Conservation (phyloP, 2,329 filamentous ascomycete species). For the Diaporthe sp. region DNA sequence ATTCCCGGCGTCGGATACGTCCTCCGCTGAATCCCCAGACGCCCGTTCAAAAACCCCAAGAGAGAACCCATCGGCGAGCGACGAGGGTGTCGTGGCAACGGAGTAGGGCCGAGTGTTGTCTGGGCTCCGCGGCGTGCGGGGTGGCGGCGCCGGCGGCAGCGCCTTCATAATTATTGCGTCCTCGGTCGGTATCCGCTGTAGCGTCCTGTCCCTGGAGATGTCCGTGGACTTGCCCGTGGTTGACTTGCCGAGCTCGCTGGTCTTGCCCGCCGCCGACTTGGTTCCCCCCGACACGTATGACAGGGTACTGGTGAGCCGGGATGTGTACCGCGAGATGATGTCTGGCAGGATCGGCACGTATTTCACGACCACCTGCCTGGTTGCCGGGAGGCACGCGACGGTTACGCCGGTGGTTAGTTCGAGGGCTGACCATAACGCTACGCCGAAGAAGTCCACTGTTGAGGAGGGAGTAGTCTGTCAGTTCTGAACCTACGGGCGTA, state of each 20-base stretch:
- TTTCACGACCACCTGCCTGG: conserved; percentile 14
- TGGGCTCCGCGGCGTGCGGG: neutral
- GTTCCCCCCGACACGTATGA: neutral
- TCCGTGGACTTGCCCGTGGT: neutral
- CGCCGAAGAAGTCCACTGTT: conserved; percentile 34
- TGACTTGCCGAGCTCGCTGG: neutral
- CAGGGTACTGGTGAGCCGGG: conserved; percentile 1
- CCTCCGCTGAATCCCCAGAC: neutral
- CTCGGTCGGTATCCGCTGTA: conserved; percentile 22
- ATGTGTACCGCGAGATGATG: neutral
- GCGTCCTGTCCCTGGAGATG: conserved; percentile 4
- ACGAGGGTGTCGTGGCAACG: conserved; percentile 5
- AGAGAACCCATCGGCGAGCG: neutral
- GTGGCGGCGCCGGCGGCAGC: neutral
- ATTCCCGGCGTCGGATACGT: neutral
- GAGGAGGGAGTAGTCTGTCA: neutral
- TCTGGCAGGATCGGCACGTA: conserved; percentile 24
- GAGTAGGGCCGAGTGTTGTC: neutral
- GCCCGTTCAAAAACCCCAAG: neutral
- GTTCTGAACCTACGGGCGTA: neutral
- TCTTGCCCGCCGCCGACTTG: neutral
- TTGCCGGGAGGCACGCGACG: conserved; percentile 29
- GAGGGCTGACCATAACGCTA: conserved; percentile 30
- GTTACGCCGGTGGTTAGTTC: conserved; percentile 29
- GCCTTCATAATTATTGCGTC: neutral